Evolutionary conservation across 2,329 filamentous ascomycete species (phyloP).

Genomic region (Cryphonectria naterciae): DNA sequence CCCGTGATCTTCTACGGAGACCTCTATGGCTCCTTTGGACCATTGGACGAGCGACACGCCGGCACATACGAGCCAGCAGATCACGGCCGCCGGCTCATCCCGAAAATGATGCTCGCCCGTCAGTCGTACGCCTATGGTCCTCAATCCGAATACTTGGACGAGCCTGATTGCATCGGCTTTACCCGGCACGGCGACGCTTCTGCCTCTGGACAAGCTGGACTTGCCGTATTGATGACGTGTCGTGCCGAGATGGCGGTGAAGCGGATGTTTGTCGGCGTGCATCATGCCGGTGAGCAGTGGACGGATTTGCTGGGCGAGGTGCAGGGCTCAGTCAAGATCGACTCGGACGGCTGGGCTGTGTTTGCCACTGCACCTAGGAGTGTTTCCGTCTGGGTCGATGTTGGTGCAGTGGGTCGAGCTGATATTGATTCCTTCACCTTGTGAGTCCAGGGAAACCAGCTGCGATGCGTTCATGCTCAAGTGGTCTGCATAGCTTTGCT

Average conservation of each 20-base stretch:
- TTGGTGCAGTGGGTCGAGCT: constrained; percentile 20
- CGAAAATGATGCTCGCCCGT: constrained; percentile 63
- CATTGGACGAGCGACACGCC: constrained; percentile 32
- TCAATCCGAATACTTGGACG: constrained; percentile 67
- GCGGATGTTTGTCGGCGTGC: constrained; percentile 64
- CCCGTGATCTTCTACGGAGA: constrained; percentile 74
- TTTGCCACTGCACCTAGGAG: constrained; percentile 59
- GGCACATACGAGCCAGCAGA: constrained; percentile 52
- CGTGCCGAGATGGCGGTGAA: constrained; percentile 50
- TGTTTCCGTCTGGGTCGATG: constrained; percentile 65
- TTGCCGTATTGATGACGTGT: constrained; percentile 63
- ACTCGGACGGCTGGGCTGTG: constrained; percentile 59
- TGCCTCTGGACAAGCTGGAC: constrained; percentile 54
- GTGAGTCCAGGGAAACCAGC: background rate
- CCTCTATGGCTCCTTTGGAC: constrained; percentile 62
- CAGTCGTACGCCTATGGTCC: constrained; percentile 69
- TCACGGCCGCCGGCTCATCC: constrained; percentile 43
- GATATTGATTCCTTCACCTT: constrained; percentile 25
- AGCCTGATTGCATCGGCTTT: constrained; percentile 63
- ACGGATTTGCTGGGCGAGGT: constrained; percentile 60
- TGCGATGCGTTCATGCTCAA: background rate
- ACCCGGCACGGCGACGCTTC: constrained; percentile 54
- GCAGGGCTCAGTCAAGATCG: constrained; percentile 52
- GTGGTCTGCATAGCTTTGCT: background rate
- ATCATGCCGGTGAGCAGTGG: constrained; percentile 64